These are phyloP conservation scores for Hypoxylon sp. DNA, from an alignment of 2,329 filamentous ascomycete species.

Conservation along the genomic window DNA sequence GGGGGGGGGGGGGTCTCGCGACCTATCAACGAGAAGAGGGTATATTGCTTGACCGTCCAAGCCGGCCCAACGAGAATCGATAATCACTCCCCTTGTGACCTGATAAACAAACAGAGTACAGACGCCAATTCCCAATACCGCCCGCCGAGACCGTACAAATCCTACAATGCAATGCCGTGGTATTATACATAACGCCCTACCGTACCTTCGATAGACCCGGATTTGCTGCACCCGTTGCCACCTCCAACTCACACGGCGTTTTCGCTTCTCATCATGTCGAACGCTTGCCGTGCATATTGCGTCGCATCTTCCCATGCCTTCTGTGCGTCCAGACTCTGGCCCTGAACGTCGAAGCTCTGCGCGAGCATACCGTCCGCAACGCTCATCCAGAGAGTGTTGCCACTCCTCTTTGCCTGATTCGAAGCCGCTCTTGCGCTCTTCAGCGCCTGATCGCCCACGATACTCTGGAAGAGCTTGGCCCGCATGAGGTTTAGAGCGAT, in stretches of 20 bases:
- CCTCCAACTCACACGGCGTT: conserved; percentile 27
- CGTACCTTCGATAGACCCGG: conserved; percentile 29
- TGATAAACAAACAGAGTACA: conserved; percentile 21
- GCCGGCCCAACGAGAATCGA: conserved; percentile 34
- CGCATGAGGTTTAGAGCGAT: conserved; percentile 91
- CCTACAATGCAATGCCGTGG: conserved; percentile 44
- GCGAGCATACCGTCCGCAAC: conserved; percentile 85
- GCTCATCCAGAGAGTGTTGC: conserved; percentile 82
- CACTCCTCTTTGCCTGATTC: conserved; percentile 77
- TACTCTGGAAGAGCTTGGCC: conserved; percentile 83
- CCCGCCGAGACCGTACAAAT: conserved; percentile 32
- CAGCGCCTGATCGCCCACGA: conserved; percentile 84
- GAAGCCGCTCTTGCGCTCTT: conserved; percentile 81
- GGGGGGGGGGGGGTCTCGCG: conserved; percentile 9
- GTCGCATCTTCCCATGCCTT: conserved; percentile 55
- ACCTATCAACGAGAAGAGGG: conserved; percentile 41
- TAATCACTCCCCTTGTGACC: conserved; percentile 39
- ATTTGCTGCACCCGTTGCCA: conserved; percentile 31
- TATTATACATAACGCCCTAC: conserved; percentile 44
- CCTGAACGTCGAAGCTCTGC: conserved; percentile 80
- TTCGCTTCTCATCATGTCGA: conserved; percentile 44
- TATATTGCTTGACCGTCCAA: conserved; percentile 43
- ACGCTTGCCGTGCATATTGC: conserved; percentile 50
- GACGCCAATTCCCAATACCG: conserved; percentile 32
- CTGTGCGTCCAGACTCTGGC: conserved; percentile 71